Evolutionary conservation across 345 rosid genomes (phyloP), one percentile per base, ranked within the genome.

Genomic region (Cardamine chenopodiifolia): DNA sequence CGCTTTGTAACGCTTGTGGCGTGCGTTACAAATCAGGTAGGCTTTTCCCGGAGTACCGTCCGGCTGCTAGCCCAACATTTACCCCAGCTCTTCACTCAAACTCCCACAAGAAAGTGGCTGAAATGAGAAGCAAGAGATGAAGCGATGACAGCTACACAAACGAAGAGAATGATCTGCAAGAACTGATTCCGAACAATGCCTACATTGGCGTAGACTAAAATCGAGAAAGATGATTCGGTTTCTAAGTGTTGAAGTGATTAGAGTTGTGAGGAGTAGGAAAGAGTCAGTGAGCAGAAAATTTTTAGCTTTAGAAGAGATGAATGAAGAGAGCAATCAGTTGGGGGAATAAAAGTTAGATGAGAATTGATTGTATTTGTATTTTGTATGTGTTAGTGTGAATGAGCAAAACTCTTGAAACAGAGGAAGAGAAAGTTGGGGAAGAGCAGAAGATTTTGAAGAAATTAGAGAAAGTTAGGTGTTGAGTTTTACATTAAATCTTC

Each of bases 1-100:
- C 99, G 8, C 97, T 95, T 26, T 90, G 99, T 85, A 95, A 95
- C 28, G 99, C 99, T 4, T 96, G 99, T 1, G 99, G 99, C 0
- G 98, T 96, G 18, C 94, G 98, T 22, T 85, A 84, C 82, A 96
- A 96, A 74, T 96, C 96, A 0, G 99, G 99, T 26, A 75, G 99
- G 83, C 97, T 96, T 75, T 96, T 86, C 85, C 99, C 99, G 0
- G 98, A 96, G 70, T 96, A 96, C 80, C 87, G 99, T 54, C 99
- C 99, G 14, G 98, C 99, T 1, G 89, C 89, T 42, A 96, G 99
- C 59, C 99, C 98, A 15, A 92, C 98, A 6, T 96, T 90, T 14
- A 74, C 89, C 63, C 98, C 97, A 19, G 77, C 98, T 40, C 7
- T 92, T 64, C 99, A 96, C 82, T 96, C 99, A 68, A 96, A 92